Evolutionary conservation across 1,284 basidiomycete species (phyloP).

Genomic region (Rhodotorula glutinis): DNA sequence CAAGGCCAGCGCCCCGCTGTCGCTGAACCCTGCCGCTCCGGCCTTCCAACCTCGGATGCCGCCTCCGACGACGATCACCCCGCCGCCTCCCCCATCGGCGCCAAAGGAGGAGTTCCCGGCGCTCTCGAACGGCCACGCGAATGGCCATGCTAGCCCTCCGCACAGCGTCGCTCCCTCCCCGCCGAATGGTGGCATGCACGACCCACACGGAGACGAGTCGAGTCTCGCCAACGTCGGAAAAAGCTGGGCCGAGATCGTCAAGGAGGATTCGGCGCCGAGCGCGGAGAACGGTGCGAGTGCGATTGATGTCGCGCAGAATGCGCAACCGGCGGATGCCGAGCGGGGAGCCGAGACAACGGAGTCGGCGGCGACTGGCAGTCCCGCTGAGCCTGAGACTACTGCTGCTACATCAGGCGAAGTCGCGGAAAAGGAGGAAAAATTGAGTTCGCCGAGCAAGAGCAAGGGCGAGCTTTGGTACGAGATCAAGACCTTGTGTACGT

Average conservation of each 20-base stretch:
- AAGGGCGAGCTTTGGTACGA: constrained; percentile 75
- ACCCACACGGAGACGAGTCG: not conserved
- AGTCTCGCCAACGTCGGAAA: constrained; percentile 30
- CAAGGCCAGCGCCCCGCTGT: not conserved
- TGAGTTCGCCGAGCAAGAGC: constrained; percentile 10
- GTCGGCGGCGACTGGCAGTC: not conserved
- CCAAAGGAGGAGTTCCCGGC: not conserved
- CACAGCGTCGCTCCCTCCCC: not conserved
- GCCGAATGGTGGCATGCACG: not conserved
- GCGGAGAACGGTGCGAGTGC: not conserved
- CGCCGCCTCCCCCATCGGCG: not conserved
- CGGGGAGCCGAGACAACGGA: too few species aligned
- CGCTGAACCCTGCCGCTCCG: constrained; percentile 12
- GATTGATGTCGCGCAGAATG: not conserved
- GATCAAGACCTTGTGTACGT: constrained; percentile 70
- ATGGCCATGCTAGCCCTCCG: not conserved
- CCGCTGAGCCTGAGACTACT: not conserved
- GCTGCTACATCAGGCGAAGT: not conserved
- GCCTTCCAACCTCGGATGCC: constrained; percentile 7
- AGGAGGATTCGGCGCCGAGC: constrained; percentile 17
- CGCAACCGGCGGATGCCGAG: constrained; percentile 2
- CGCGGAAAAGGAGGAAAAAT: not conserved
- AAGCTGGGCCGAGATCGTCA: constrained; percentile 56
- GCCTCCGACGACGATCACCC: not conserved
- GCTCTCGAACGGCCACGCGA: not conserved